Percentiles rank a stretch among this genome's conserved stretches.
phyloP scores from a whole-genome alignment of 441 rosid species.

The Metrosideros polymorpha region DNA sequence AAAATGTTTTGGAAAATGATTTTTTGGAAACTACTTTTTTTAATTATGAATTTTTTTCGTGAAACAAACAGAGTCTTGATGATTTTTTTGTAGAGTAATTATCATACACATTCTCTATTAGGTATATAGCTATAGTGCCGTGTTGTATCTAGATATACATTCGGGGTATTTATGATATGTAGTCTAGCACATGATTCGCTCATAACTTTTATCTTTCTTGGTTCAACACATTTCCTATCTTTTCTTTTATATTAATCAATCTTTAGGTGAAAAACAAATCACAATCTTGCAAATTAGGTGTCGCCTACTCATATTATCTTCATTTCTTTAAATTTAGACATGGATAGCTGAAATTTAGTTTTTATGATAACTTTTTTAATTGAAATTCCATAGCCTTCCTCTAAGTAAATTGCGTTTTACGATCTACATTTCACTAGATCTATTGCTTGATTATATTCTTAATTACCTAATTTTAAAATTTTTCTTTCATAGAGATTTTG shows the following conservation, averaged over 20 bases:
- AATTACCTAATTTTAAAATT: background rate
- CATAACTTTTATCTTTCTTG: background rate
- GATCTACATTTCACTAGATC: background rate
- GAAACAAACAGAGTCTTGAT: accelerated
- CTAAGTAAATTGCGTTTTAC: background rate
- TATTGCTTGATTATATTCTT: background rate
- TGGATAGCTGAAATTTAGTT: background rate
- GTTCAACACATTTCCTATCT: background rate
- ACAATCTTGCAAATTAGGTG: background rate
- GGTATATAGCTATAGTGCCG: background rate
- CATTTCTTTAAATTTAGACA: background rate
- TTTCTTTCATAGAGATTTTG: background rate
- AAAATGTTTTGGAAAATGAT: too few relatives aligned
- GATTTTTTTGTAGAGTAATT: background rate
- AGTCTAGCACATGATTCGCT: background rate
- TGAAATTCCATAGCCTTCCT: background rate
- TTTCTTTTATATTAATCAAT: background rate
- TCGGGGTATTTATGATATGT: background rate
- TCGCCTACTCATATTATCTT: background rate
- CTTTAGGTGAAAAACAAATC: background rate
- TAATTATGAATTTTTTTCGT: background rate
- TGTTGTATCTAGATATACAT: background rate
- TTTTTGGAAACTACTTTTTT: too few relatives aligned
- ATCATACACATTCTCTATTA: background rate
- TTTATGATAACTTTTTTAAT: background rate